Base-by-base conservation (phyloP, 2,329 filamentous ascomycete species). In the Trichoderma brevicompactum region DNA sequence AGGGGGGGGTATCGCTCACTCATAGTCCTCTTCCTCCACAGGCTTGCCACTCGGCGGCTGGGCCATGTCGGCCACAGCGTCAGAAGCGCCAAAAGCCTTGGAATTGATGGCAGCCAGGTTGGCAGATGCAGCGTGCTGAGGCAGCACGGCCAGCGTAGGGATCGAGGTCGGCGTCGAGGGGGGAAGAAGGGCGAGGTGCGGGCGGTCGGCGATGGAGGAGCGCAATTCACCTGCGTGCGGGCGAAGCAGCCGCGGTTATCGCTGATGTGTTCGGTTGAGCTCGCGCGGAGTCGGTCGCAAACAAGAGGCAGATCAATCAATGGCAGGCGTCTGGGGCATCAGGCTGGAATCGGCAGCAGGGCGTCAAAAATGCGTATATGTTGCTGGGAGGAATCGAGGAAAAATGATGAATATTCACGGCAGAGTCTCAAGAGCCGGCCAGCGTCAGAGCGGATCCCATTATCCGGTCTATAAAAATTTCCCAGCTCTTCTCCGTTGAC, bases 21-120 rank as follows among this genome's bases (percentile, higher is more conserved):
- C 87, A 77, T 89, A 89, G 72, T 89, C 87, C 40, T 63, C 59
- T 13, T 63, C 59, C 40, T 53, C 59, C 73, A 80, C 82, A 70
- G 83, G 81, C 79, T 87, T 85, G 80, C 83, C 83, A 82, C 80
- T 85, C 79, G 85, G 85, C 85, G 87, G 85, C 85, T 88, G 85
- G 85, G 86, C 86, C 87, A 89, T 89, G 77, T 83, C 82, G 85
- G 86, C 87, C 85, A 84, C 85, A 84, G 84, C 87, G 83, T 82
- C 82, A 80, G 85, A 82, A 81, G 84, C 83, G 83, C 86, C 85
- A 82, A 85, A 83, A 71, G 82, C 76, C 75, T 83, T 83, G 69
- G 83, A 80, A 79, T 87, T 83, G 78, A 89, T 82, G 80, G 85
- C 84, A 75, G 79, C 79, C 87, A 89, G 85, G 77, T 79, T 88